A percentile compares a stretch with the other conserved stretches of the same genome.
phyloP scores from a whole-genome alignment of 139 green algal genomes.

The Chlamydomonas incerta region DNA sequence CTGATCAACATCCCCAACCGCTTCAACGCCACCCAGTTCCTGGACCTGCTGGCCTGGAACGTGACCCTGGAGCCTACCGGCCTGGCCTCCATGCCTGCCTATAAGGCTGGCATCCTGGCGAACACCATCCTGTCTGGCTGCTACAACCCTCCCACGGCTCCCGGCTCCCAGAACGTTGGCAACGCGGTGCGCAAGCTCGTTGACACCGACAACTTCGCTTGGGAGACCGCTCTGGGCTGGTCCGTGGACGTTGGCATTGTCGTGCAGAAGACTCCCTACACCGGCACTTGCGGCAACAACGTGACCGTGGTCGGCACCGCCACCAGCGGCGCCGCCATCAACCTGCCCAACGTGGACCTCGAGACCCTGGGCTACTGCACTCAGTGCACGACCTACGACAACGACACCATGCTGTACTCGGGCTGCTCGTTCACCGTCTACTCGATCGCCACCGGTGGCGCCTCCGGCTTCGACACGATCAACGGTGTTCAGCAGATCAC shows the following conservation, averaged over 20 bases:
- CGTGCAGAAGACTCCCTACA: not conserved
- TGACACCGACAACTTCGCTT: not conserved
- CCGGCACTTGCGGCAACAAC: constrained; percentile 6
- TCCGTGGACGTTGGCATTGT: not conserved
- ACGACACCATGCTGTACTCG: not conserved
- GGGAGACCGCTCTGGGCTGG: constrained; percentile 26
- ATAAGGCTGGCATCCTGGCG: not conserved
- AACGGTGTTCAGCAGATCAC: not conserved
- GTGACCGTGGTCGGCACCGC: not conserved
- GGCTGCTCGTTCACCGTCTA: constrained; percentile 33
- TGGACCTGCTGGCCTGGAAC: constrained; percentile 10
- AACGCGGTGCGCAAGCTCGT: not conserved
- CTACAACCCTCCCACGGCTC: not conserved
- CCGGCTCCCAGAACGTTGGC: not conserved
- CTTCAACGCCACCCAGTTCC: not conserved
- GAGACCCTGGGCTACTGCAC: constrained; percentile 30
- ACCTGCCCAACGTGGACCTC: not conserved
- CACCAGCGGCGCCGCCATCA: not conserved
- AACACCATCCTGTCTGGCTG: constrained; percentile 22
- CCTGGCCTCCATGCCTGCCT: constrained; percentile 4
- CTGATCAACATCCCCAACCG: not conserved
- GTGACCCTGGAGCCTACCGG: not conserved
- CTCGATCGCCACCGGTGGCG: not conserved
- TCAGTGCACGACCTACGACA: not conserved
- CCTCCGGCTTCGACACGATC: not conserved